Conservation (phyloP, 257 asterid species). For the Schizonepeta tenuifolia region DNA sequence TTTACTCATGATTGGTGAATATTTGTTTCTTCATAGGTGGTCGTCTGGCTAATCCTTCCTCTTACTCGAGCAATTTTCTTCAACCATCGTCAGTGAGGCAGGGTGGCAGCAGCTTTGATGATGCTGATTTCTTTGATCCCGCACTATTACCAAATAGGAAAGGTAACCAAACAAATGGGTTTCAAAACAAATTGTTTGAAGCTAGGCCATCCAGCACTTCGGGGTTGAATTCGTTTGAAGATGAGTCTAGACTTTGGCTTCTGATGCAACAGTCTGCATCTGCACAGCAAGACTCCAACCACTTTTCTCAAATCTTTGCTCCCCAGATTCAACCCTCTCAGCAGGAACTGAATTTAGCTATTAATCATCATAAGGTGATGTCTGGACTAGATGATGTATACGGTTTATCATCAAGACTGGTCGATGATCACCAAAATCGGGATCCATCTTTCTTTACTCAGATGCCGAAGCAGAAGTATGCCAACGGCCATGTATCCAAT, state of each 20-base stretch:
- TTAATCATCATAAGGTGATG: constrained; percentile 35
- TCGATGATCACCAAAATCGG: constrained; percentile 47
- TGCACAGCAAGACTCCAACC: constrained; percentile 51
- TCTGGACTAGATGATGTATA: constrained; percentile 39
- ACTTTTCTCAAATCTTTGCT: constrained; percentile 48
- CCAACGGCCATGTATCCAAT: constrained; percentile 49
- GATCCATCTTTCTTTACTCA: constrained; percentile 49
- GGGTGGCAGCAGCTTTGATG: constrained; percentile 39
- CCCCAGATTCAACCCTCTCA: constrained; percentile 51
- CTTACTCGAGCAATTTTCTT: constrained; percentile 45
- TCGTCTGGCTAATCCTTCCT: constrained; percentile 45
- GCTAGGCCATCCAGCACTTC: constrained; percentile 41
- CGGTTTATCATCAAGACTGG: constrained; percentile 57
- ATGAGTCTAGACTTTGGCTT: constrained; percentile 69
- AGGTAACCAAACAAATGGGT: constrained; percentile 48
- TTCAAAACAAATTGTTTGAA: constrained; percentile 43
- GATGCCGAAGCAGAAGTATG: constrained; percentile 51
- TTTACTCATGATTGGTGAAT: not conserved
- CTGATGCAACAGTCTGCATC: constrained; percentile 62
- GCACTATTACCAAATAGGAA: constrained; percentile 50
- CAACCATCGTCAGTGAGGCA: constrained; percentile 50
- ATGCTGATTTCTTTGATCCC: constrained; percentile 58
- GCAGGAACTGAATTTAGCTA: constrained; percentile 50
- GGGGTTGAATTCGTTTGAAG: constrained; percentile 49
- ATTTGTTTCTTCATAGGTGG: constrained; percentile 50